Evolutionary conservation across 2,329 filamentous ascomycete genomes (phyloP), one percentile per base, ranked within the genome.

Genomic region (Fusarium buxicola): DNA sequence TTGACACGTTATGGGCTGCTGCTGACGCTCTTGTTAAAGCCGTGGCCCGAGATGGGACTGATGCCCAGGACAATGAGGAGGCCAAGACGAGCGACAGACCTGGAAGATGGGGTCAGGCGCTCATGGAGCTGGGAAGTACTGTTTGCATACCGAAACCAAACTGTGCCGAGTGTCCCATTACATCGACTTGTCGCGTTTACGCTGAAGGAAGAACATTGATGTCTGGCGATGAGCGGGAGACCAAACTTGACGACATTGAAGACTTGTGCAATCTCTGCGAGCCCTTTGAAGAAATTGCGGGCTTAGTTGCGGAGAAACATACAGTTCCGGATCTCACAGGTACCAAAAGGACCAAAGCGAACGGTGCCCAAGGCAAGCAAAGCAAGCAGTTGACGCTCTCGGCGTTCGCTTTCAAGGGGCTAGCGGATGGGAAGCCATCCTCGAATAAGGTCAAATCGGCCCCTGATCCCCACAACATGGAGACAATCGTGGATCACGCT

Each of bases 41-140:
- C 2, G 80, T 86, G 2, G 82, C 84, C 0, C 58, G 61, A 6
- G 82, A 82, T 49, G 66, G 63, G 1, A 62, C 66, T 1, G 65
- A 63, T 0, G 64, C 58, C 1, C 62, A 60, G 8, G 64, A 62
- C 1, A 53, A 62, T 8, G 63, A 70, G 3, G 69, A 73, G 7
- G 68, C 69, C 0, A 64, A 73, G 18, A 60, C 70, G 12, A 87
- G 81, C 50, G 80, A 84, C 48, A 72, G 82, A 18, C 86, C 86
- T 0, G 86, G 86, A 1, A 74, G 81, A 58, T 89, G 86, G 86
- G 87, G 87, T 1, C 86, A 89, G 69, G 86, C 84, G 1, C 73
- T 89, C 24, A 89, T 89, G 86, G 86, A 89, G 68, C 77, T 89
- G 5, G 86, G 86, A 4, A 88, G 85, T 60, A 89, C 86, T 0